These are phyloP conservation scores for Leccinum broughii DNA, from an alignment of 768 basidiomycete genomes.

Conservation along the genomic window DNA sequence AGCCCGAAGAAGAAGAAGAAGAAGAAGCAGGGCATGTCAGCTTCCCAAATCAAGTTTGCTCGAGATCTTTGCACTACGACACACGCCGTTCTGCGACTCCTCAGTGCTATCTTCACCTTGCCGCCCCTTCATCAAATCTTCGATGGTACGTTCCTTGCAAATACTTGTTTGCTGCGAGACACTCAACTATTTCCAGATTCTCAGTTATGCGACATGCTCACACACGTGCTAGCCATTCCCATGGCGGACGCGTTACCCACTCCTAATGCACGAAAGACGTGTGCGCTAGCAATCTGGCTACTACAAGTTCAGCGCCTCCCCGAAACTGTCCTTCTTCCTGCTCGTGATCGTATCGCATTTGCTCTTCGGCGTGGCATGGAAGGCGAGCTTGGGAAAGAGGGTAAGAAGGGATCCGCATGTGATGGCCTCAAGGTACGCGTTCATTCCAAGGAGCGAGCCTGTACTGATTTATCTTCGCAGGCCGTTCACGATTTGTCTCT, in stretches of 20 bases:
- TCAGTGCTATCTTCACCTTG: slow-evolving; percentile 58
- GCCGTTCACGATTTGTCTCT: slow-evolving; percentile 71
- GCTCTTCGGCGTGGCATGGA: slow-evolving; percentile 76
- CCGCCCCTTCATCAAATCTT: slow-evolving; percentile 63
- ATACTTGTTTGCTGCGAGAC: background rate
- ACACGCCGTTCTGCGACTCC: slow-evolving; percentile 68
- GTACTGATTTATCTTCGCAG: slow-evolving; percentile 38
- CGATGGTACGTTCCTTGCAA: slow-evolving; percentile 45
- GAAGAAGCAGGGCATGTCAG: slow-evolving; percentile 67
- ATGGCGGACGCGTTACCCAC: slow-evolving; percentile 69
- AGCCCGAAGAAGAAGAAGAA: slow-evolving; percentile 51
- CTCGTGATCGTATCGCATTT: slow-evolving; percentile 66
- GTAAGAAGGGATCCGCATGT: slow-evolving; percentile 79
- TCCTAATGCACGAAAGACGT: slow-evolving; percentile 85
- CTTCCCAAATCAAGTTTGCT: slow-evolving; percentile 75
- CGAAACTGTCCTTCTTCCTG: slow-evolving; percentile 55
- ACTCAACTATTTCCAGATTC: slow-evolving; percentile 42
- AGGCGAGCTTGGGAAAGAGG: slow-evolving; percentile 85
- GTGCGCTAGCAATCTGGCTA: slow-evolving; percentile 72
- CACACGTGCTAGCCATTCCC: slow-evolving; percentile 69
- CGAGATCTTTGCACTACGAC: slow-evolving; percentile 75
- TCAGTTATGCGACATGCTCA: slow-evolving; percentile 60
- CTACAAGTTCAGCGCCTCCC: slow-evolving; percentile 73
- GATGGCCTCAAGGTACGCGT: slow-evolving; percentile 72
- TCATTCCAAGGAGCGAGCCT: slow-evolving; percentile 6